These are phyloP conservation scores for Melaleuca alternifolia DNA, from an alignment of 345 rosid species.

Conservation along the genomic window DNA sequence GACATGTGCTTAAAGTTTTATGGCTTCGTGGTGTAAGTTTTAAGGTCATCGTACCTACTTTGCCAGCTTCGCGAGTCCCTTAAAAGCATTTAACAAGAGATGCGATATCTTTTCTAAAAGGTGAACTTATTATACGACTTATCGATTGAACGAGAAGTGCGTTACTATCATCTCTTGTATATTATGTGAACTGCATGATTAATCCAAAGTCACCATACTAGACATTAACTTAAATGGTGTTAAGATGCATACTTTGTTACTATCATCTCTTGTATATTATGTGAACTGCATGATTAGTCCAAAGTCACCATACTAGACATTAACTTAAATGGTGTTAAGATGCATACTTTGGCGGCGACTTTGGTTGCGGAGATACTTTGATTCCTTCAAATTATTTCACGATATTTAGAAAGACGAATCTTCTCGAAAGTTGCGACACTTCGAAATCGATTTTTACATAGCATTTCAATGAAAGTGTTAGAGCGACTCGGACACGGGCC, in stretches of 20 bases:
- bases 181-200: neutral
- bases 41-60: neutral
- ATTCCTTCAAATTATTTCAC: rapidly evolving
- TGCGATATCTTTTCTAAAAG: too few relatives aligned
- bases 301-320: neutral
- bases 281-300: neutral
- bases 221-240: neutral
- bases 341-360: rapidly evolving
- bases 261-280: neutral
- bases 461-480: neutral
- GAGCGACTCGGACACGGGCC: rapidly evolving
- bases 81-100: too few relatives aligned
- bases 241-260: rapidly evolving
- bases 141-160: neutral
- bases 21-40: neutral
- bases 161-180: neutral
- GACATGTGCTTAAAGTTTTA: neutral
- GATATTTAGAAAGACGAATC: rapidly evolving
- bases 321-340: neutral
- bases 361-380: neutral
- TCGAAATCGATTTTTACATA: too few relatives aligned
- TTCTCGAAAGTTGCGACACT: too few relatives aligned
- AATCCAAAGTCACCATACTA: neutral
- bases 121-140: neutral
- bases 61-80: neutral